Percentiles rank a stretch among this genome's conserved stretches.
phyloP scores from a whole-genome alignment of 805 yeast species.

The Saturnispora zaruensis region DNA sequence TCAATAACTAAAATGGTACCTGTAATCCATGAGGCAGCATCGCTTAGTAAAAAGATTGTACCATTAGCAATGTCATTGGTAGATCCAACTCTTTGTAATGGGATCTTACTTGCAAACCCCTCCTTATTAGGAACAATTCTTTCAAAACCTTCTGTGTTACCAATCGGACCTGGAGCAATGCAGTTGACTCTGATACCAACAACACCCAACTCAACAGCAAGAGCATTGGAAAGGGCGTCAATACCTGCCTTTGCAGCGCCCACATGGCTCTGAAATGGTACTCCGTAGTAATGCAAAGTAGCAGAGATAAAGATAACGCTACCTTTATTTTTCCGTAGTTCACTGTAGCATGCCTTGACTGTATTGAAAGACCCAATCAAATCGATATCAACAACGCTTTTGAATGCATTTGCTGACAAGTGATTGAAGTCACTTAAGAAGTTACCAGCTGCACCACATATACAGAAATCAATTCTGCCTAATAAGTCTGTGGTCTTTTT shows the following conservation, averaged over 20 bases:
- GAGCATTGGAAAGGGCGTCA: slow-evolving; percentile 74
- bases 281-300: slow-evolving; percentile 82
- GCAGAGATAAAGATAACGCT: slow-evolving; percentile 73
- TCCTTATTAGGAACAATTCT: slow-evolving; percentile 44
- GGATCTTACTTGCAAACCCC: slow-evolving; percentile 41
- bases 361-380: slow-evolving; percentile 85
- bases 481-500: slow-evolving; percentile 53
- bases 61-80: slow-evolving; percentile 80
- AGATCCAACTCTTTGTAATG: slow-evolving; percentile 60
- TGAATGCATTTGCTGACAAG: slow-evolving; percentile 78
- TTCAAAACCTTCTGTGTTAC: slow-evolving; percentile 75
- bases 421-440: slow-evolving; percentile 73
- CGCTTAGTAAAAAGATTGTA: slow-evolving; percentile 75
- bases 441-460: slow-evolving; percentile 96
- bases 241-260: slow-evolving; percentile 95
- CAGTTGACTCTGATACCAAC: slow-evolving; percentile 75
- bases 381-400: slow-evolving; percentile 80
- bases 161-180: slow-evolving; percentile 89
- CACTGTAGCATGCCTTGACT: slow-evolving; percentile 67
- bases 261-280: slow-evolving; percentile 83
- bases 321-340: slow-evolving; percentile 62
- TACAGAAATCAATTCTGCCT: slow-evolving; percentile 78
- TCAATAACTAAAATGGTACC: slow-evolving; percentile 80
- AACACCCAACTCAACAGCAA: slow-evolving; percentile 91
- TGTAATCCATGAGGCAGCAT: slow-evolving; percentile 68